phyloP scores from a whole-genome alignment of 2,329 filamentous ascomycete species.

The Fusarium austroafricanum region DNA sequence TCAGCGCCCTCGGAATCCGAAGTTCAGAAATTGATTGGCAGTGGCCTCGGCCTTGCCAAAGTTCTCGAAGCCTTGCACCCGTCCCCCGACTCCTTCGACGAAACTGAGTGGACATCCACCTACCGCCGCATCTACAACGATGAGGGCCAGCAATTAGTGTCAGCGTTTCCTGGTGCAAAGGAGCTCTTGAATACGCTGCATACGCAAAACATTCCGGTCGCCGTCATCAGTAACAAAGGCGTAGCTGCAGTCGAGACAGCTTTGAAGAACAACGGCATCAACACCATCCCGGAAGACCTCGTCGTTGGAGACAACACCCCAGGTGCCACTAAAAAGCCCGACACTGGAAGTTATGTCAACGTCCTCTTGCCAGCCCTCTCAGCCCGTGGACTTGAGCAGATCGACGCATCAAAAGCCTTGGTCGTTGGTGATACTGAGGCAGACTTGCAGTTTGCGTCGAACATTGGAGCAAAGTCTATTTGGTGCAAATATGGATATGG shows the following conservation, averaged over 20 bases:
- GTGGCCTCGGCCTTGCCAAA: not conserved
- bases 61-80: not conserved
- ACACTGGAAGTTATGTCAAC: conserved; percentile 2
- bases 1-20: not conserved
- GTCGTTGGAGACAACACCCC: conserved; percentile 17
- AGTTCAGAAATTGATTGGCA: not conserved
- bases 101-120: not conserved
- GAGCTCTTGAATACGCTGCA: accelerated
- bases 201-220: accelerated
- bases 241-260: conserved; percentile 1
- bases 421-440: conserved; percentile 12
- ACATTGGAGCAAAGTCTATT: conserved; percentile 14
- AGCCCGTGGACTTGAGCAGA: not conserved
- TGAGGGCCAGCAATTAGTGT: not conserved
- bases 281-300: not conserved
- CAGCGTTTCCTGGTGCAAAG: not conserved
- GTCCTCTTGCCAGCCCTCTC: not conserved
- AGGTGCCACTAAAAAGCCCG: not conserved
- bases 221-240: conserved; percentile 5
- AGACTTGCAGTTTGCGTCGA: not conserved
- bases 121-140: conserved; percentile 12
- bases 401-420: not conserved
- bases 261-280: not conserved
- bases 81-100: not conserved
- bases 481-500: conserved; percentile 25